Percentiles rank a stretch among this genome's conserved stretches.
These are phyloP conservation scores for Aspergillus aculeatinus DNA, from an alignment of 2,329 filamentous ascomycete species.

Conservation along the genomic window DNA sequence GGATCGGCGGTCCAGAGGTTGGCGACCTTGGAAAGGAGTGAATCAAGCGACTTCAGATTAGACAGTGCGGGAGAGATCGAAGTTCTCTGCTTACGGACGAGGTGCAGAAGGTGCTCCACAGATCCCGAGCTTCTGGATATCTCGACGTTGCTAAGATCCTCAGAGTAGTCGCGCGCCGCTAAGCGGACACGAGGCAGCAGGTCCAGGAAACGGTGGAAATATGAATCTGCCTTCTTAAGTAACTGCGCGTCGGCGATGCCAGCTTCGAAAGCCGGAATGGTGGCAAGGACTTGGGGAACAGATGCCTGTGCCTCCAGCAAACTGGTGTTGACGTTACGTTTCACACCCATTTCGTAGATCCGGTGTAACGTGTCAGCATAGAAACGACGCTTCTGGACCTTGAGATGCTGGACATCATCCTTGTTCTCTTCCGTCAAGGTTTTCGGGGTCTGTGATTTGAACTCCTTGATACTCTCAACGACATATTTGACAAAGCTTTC, in stretches of 20 bases:
- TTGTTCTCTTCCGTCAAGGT: constrained; percentile 86
- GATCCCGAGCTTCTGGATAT: constrained; percentile 76
- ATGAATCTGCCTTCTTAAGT: constrained; percentile 59
- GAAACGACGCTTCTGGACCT: constrained; percentile 82
- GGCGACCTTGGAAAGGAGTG: constrained; percentile 31
- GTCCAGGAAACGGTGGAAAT: constrained; percentile 77
- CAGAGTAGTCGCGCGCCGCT: constrained; percentile 70
- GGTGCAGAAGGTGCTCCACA: constrained; percentile 77
- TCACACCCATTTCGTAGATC: constrained; percentile 84
- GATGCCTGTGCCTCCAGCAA: constrained; percentile 72
- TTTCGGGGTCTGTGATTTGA: constrained; percentile 79
- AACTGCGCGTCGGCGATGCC: constrained; percentile 19
- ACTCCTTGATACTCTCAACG: constrained; percentile 65
- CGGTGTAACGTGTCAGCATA: constrained; percentile 85
- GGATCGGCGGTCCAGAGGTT: constrained; percentile 34
- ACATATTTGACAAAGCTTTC: constrained; percentile 69
- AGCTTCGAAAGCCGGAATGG: constrained; percentile 44
- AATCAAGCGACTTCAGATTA: constrained; percentile 31
- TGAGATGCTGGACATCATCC: constrained; percentile 78
- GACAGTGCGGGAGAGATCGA: constrained; percentile 33
- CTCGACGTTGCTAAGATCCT: constrained; percentile 80
- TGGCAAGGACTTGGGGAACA: constrained; percentile 67
- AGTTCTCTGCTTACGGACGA: constrained; percentile 42
- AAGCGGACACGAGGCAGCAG: constrained; percentile 67
- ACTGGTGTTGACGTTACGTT: constrained; percentile 74